Percentiles rank a stretch among this genome's conserved stretches.
These are phyloP conservation scores for Hortaea sp. DNA, from an alignment of 2,329 filamentous ascomycete genomes.

Conservation along the genomic window DNA sequence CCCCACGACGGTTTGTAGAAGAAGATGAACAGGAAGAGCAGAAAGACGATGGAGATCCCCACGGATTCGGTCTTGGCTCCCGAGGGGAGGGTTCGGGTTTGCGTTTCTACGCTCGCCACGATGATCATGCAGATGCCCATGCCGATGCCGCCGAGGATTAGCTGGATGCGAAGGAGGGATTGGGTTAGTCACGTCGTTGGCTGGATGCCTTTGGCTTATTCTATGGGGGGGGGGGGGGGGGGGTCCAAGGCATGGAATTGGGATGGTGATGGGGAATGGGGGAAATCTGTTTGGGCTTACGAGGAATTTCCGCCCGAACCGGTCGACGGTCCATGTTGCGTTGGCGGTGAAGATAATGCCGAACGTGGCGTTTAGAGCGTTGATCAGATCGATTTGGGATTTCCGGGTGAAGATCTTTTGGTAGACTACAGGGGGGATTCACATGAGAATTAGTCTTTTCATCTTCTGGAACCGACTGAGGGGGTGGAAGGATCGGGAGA, in stretches of 20 bases:
- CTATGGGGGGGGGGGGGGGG: no score
- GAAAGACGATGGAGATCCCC: conserved; percentile 58
- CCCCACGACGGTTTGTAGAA: conserved; percentile 58
- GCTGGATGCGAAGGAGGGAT: conserved; percentile 38
- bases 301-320: conserved; percentile 52
- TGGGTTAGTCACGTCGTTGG: neutral
- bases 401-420: conserved; percentile 54
- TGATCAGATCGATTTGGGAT: conserved; percentile 59
- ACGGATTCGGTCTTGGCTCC: conserved; percentile 49
- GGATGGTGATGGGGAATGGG: neutral
- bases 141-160: conserved; percentile 57
- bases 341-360: conserved; percentile 65
- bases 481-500: no score
- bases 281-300: neutral
- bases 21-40: conserved; percentile 24
- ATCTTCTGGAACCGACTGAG: no score
- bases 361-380: conserved; percentile 63
- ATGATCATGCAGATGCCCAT: conserved; percentile 64
- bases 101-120: conserved; percentile 47
- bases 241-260: no score
- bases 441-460: no score
- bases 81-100: conserved; percentile 44
- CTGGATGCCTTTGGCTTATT: neutral
- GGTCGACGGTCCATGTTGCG: conserved; percentile 62
- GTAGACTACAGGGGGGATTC: conserved; percentile 32